Evolutionary conservation across 148 eudicot genomes (phyloP), one percentile per base, ranked within the genome.

Genomic region (Camellia granthamiana): DNA sequence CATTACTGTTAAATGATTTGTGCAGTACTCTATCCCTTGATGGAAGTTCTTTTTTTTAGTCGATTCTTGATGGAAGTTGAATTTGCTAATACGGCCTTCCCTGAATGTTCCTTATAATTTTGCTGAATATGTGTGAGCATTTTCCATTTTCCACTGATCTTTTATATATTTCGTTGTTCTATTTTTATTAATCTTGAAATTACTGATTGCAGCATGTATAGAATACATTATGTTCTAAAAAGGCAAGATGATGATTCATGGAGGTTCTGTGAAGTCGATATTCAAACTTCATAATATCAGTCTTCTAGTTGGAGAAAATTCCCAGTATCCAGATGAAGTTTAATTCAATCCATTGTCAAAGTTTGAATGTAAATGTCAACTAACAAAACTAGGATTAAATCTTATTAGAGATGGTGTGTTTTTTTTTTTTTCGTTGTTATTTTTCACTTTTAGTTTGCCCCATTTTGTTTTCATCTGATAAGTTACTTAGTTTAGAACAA

Each of bases 241-340:
- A 88, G 90, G 85, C 93, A 91, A 85, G 91, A 87, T 60, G 95
- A 92, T 75, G 95, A 92, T 74, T 86, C 97, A 0, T 95, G 99
- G 99, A 93, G 87, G 80, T 93, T 95, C 85, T 90, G 86, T 82
- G 90, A 93, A 88, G 93, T 92, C 65, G 88, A 86, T 83, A 82
- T 95, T 79, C 86, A 81, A 68, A 73, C 88, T 76, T 68, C 91
- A 23, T 90, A 87, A 89, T 70, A 52, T 75, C 64, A 54, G 69
- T 65, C 43, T 49, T 30, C 38, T 66, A 51, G 68, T 71, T 66
- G 55, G 44, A 75, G 75, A 52, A 69, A 78, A 49, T 69, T 55
- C 21, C 63, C 46, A 30, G 2, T 5, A 14, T 76, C 69, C 46
- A 18, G 77, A 70, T 23, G 21, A 78, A 67, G 76, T 30, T 49